Percentiles rank a stretch among this genome's conserved stretches.
Evolutionary conservation across 2,329 filamentous ascomycete species (phyloP).

Genomic region (Oidium heveae): DNA sequence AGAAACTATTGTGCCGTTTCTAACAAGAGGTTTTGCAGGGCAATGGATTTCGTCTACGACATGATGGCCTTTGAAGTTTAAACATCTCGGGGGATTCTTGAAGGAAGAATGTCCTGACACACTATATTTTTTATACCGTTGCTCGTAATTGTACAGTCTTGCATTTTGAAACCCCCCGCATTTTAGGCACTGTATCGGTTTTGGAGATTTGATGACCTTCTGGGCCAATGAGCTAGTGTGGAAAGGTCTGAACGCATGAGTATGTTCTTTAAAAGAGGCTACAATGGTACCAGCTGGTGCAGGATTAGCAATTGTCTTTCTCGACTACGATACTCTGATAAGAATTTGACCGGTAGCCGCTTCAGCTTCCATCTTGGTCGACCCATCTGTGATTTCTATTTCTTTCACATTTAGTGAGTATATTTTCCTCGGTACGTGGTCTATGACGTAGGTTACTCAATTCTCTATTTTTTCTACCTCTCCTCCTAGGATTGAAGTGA

Average conservation of each 20-base stretch:
- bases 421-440: not conserved
- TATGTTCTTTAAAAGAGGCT: not conserved
- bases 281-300: not conserved
- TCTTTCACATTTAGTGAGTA: not conserved
- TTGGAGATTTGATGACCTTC: not conserved
- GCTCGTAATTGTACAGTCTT: not conserved
- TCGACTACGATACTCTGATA: not conserved
- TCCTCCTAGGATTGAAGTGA: not conserved
- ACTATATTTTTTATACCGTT: not conserved
- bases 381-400: not conserved
- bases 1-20: not conserved
- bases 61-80: not conserved
- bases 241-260: not conserved
- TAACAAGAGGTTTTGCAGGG: not conserved
- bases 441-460: not conserved
- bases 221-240: not conserved
- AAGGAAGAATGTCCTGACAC: not conserved
- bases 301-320: not conserved
- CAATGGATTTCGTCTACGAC: not conserved
- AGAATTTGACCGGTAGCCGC: not conserved
- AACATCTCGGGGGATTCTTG: not conserved
- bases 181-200: not conserved
- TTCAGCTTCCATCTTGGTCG: not conserved
- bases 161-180: not conserved
- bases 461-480: not conserved